A percentile compares a stretch with the other conserved stretches of the same genome.
Conservation (phyloP, 306 rosid species). For the Cercis canadensis region DNA sequence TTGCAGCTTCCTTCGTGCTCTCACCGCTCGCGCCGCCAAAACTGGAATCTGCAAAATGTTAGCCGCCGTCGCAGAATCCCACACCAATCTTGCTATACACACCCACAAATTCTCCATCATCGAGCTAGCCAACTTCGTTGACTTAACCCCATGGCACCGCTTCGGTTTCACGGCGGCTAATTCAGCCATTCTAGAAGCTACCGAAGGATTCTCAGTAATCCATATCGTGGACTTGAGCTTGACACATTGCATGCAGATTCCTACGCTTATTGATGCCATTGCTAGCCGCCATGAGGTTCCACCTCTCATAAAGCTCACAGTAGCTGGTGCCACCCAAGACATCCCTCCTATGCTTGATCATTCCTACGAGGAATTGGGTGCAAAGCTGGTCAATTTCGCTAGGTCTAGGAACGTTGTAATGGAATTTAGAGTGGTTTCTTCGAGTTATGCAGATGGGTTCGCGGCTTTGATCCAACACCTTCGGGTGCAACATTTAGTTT, state of each 20-base stretch:
- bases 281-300: slow-evolving; percentile 70
- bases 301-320: slow-evolving; percentile 76
- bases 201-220: slow-evolving; percentile 67
- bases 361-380: slow-evolving; percentile 75
- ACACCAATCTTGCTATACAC: slow-evolving; percentile 35
- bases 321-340: slow-evolving; percentile 44
- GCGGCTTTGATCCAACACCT: slow-evolving; percentile 68
- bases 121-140: slow-evolving; percentile 85
- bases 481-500: slow-evolving; percentile 63
- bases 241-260: slow-evolving; percentile 98
- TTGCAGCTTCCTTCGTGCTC: slow-evolving; percentile 78
- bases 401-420: slow-evolving; percentile 62
- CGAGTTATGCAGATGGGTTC: slow-evolving; percentile 68
- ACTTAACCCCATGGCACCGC: slow-evolving; percentile 91
- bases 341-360: slow-evolving; percentile 77
- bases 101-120: slow-evolving; percentile 76
- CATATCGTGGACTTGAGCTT: slow-evolving; percentile 80
- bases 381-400: slow-evolving; percentile 74
- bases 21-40: slow-evolving; percentile 68
- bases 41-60: slow-evolving; percentile 70
- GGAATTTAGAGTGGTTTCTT: slow-evolving; percentile 72
- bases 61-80: slow-evolving; percentile 42
- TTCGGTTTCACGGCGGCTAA: slow-evolving; percentile 92
- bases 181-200: slow-evolving; percentile 72
- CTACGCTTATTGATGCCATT: slow-evolving; percentile 84